phyloP scores from a whole-genome alignment of 352 stramenopile genomes.

The Pythium pyrilobum region DNA sequence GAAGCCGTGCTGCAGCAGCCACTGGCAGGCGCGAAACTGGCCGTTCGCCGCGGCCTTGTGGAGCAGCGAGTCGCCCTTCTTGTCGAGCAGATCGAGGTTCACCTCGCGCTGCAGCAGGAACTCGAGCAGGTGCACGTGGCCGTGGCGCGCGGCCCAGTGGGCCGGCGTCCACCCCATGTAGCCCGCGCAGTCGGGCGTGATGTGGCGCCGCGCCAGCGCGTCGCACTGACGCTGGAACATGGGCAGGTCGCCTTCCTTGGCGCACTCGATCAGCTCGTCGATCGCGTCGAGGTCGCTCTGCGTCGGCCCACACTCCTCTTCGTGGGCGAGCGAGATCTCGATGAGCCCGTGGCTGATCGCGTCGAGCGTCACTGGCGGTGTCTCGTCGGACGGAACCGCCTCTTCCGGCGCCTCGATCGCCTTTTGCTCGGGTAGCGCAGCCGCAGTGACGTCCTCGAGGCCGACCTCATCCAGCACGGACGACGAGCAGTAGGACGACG shows the following conservation, averaged over 20 bases:
- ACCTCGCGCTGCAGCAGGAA: slow-evolving; percentile 39
- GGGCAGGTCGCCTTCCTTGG: slow-evolving; percentile 50
- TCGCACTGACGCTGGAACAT: slow-evolving; percentile 44
- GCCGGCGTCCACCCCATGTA: slow-evolving; percentile 75
- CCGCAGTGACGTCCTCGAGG: neutral
- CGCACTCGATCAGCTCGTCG: slow-evolving; percentile 57
- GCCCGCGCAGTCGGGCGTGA: slow-evolving; percentile 44
- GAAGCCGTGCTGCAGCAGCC: slow-evolving; percentile 63
- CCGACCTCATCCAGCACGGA: slow-evolving; percentile 2
- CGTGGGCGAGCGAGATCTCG: slow-evolving; percentile 47
- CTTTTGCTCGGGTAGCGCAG: neutral
- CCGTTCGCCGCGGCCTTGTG: slow-evolving; percentile 77
- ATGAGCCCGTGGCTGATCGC: slow-evolving; percentile 27
- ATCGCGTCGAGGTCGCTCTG: slow-evolving; percentile 37
- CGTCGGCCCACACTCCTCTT: slow-evolving; percentile 8
- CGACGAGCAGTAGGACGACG: slow-evolving; percentile 2
- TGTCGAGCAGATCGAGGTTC: slow-evolving; percentile 61
- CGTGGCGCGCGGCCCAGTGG: slow-evolving; percentile 67
- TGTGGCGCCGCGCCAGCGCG: slow-evolving; percentile 27
- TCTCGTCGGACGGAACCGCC: no score
- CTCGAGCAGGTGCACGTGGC: slow-evolving; percentile 59
- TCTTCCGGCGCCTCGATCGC: neutral
- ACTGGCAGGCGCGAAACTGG: slow-evolving; percentile 54
- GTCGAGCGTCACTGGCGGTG: neutral
- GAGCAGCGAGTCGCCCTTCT: slow-evolving; percentile 61